Evolutionary conservation across 352 stramenopile genomes (phyloP).

Genomic region (Globisporangium emineosum): DNA sequence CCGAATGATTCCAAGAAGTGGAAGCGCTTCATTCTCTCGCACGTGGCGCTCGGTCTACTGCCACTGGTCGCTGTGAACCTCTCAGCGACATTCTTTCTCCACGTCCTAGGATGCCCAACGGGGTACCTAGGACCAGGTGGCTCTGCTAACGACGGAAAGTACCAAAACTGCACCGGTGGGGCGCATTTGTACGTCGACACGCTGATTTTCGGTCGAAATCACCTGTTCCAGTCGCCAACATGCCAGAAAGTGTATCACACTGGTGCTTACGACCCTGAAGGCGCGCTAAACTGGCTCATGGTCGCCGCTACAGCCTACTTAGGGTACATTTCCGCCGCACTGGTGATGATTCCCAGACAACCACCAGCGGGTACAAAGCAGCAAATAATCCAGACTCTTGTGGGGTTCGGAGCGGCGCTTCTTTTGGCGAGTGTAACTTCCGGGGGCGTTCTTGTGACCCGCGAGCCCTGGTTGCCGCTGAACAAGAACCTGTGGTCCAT

Average conservation of each 20-base stretch:
- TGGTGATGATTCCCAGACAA: slow-evolving; percentile 21
- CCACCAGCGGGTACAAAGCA: neutral
- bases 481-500: slow-evolving; percentile 88
- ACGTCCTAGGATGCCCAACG: slow-evolving; percentile 62
- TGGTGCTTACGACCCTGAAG: slow-evolving; percentile 73
- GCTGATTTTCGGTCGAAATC: slow-evolving; percentile 47
- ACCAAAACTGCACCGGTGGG: slow-evolving; percentile 72
- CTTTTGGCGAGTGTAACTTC: slow-evolving; percentile 11
- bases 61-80: slow-evolving; percentile 51
- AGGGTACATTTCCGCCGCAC: slow-evolving; percentile 47
- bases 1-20: neutral
- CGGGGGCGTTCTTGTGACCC: slow-evolving; percentile 16
- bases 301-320: slow-evolving; percentile 56
- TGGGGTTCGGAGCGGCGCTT: slow-evolving; percentile 3
- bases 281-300: slow-evolving; percentile 75
- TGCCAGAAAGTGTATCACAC: slow-evolving; percentile 55
- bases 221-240: slow-evolving; percentile 69
- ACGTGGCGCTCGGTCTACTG: slow-evolving; percentile 29
- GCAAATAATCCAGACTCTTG: slow-evolving; percentile 6
- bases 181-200: slow-evolving; percentile 72
- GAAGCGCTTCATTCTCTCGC: slow-evolving; percentile 15
- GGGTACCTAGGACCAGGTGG: slow-evolving; percentile 77
- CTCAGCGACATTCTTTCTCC: slow-evolving; percentile 41
- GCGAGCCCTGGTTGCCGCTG: slow-evolving; percentile 45
- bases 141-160: slow-evolving; percentile 30